phyloP scores from a whole-genome alignment of 2,329 filamentous ascomycete genomes.

The Penicillium sp. region DNA sequence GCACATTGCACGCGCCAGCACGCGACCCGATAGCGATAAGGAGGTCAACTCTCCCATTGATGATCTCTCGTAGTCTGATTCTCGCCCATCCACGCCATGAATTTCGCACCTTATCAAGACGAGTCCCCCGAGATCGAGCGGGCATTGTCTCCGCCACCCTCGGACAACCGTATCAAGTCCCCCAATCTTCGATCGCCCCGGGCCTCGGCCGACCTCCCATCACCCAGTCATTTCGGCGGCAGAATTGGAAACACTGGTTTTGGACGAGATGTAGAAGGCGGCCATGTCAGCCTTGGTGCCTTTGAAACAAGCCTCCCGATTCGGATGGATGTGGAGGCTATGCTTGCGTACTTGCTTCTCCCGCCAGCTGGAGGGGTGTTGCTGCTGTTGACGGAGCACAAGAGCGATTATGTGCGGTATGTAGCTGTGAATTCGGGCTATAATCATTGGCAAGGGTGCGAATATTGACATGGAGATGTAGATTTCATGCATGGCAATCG shows the following conservation, averaged over 20 bases:
- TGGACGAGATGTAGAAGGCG: conserved; percentile 41
- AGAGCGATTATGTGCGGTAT: conserved; percentile 93
- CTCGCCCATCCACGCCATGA: conserved; percentile 52
- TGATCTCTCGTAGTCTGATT: conserved; percentile 3
- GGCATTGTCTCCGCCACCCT: conserved; percentile 66
- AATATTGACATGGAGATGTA: conserved; percentile 31
- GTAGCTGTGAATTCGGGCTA: conserved; percentile 8
- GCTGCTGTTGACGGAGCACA: conserved; percentile 78
- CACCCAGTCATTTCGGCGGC: conserved; percentile 36
- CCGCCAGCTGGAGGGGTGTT: conserved; percentile 82
- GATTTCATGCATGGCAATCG: conserved; percentile 96
- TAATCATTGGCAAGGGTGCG: not conserved
- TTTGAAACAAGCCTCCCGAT: conserved; percentile 89
- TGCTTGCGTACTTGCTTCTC: conserved; percentile 76
- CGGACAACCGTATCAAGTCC: conserved; percentile 46
- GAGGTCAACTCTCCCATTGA: conserved; percentile 6
- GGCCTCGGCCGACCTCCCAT: conserved; percentile 41
- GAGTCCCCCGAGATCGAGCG: conserved; percentile 78
- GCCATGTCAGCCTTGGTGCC: conserved; percentile 62
- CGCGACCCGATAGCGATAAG: conserved; percentile 17
- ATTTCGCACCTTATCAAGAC: conserved; percentile 97
- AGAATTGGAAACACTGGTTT: conserved; percentile 39
- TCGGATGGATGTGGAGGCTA: conserved; percentile 82
- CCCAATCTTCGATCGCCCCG: conserved; percentile 51
- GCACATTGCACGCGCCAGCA: conserved; percentile 5